Percentiles rank a stretch among this genome's conserved stretches.
Conservation (phyloP, 371 early-diverging fungal species). For the Choanephora cucurbitarum region DNA sequence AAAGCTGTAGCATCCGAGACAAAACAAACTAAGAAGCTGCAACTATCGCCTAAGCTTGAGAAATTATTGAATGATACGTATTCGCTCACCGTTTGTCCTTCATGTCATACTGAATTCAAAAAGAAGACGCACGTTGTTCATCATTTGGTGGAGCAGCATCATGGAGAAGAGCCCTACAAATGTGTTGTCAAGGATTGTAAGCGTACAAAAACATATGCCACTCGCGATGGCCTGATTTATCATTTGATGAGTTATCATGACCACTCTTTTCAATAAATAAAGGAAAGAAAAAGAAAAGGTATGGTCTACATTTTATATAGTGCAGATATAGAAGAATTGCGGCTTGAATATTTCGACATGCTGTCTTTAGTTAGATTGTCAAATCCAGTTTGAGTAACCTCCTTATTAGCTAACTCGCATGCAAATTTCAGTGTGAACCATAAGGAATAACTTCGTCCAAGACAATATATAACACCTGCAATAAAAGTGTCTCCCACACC, state of each 20-base stretch:
- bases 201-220: slow-evolving; percentile 31
- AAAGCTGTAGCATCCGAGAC: slow-evolving; percentile 1
- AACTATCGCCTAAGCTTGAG: slow-evolving; percentile 13
- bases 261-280: neutral
- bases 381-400: slow-evolving; percentile 65
- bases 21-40: slow-evolving; percentile 2
- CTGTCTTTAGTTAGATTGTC: slow-evolving; percentile 17
- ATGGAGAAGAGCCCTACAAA: slow-evolving; percentile 33
- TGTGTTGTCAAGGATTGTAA: slow-evolving; percentile 29
- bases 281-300: neutral
- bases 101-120: slow-evolving; percentile 24
- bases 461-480: slow-evolving; percentile 58
- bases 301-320: neutral
- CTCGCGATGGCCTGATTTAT: slow-evolving; percentile 35
- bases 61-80: slow-evolving; percentile 22
- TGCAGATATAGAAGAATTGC: neutral
- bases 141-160: slow-evolving; percentile 30
- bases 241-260: slow-evolving; percentile 34
- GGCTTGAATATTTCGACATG: slow-evolving; percentile 14
- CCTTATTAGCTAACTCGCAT: slow-evolving; percentile 60
- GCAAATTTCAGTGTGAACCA: slow-evolving; percentile 46
- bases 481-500: slow-evolving; percentile 77
- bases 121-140: slow-evolving; percentile 36
- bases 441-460: slow-evolving; percentile 22
- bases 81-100: slow-evolving; percentile 24